Conservation (phyloP, 345 rosid species). For the Populus alba region DNA sequence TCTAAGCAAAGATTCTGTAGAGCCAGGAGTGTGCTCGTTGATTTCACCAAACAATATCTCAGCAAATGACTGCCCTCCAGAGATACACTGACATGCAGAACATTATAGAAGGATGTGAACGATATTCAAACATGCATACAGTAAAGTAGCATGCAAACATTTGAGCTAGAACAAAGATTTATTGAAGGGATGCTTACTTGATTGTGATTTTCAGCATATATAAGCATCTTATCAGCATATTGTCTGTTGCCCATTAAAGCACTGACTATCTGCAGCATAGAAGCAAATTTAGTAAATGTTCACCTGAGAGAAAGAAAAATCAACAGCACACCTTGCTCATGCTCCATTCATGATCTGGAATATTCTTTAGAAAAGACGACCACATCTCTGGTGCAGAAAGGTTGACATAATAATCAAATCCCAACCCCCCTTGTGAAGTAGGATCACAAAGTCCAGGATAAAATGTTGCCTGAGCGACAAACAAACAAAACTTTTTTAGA, state of each 20-base stretch:
- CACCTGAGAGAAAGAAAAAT: not conserved
- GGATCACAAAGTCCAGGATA: conserved; percentile 97
- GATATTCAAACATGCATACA: conserved; percentile 15
- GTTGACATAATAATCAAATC: conserved; percentile 89
- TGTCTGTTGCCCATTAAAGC: conserved; percentile 63
- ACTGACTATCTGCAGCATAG: conserved; percentile 62
- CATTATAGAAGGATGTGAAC: conserved; percentile 4
- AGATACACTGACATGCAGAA: conserved; percentile 60
- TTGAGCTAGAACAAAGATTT: conserved; percentile 16
- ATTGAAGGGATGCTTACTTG: conserved; percentile 51
- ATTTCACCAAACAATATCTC: conserved; percentile 73
- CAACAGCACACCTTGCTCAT: conserved; percentile 70
- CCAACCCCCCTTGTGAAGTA: conserved; percentile 92
- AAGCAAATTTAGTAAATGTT: not conserved
- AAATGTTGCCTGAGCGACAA: conserved; percentile 54
- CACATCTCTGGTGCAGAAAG: conserved; percentile 91
- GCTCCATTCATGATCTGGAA: conserved; percentile 81
- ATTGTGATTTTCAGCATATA: conserved; percentile 78
- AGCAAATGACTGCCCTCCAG: conserved; percentile 92
- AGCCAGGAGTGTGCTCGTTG: conserved; percentile 45
- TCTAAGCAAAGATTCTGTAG: conserved; percentile 45
- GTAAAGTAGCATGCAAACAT: not conserved
- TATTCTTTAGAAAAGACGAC: conserved; percentile 64
- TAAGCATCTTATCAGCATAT: conserved; percentile 76
- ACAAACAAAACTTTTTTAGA: conserved; percentile 15